These are phyloP conservation scores for Achaetomiella virescens DNA, from an alignment of 495 filamentous ascomycete genomes.

Conservation along the genomic window DNA sequence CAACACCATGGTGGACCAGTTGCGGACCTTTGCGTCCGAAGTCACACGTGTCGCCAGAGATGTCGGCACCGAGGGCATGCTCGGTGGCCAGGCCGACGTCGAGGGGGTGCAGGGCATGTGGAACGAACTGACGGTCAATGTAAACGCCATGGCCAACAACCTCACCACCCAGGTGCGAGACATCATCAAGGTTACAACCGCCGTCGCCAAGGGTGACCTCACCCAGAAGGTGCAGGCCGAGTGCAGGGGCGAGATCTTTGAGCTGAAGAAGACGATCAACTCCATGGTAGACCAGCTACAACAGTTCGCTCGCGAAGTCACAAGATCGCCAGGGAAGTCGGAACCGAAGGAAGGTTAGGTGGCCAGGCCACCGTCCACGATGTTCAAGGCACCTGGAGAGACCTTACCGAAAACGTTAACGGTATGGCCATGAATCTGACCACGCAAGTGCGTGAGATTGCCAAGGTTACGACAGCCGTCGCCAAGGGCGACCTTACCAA, in stretches of 20 bases:
- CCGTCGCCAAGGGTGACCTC: constrained; percentile 91
- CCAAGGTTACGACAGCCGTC: constrained; percentile 94
- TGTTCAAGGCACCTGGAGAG: constrained; percentile 96
- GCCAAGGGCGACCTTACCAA: constrained; percentile 90
- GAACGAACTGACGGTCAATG: constrained; percentile 96
- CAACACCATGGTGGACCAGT: constrained; percentile 98
- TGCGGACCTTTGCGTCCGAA: constrained; percentile 94
- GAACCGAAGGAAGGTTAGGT: constrained; percentile 90
- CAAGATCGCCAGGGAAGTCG: constrained; percentile 97
- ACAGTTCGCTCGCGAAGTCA: constrained; percentile 95
- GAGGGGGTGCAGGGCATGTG: constrained; percentile 78
- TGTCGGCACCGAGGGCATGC: constrained; percentile 93
- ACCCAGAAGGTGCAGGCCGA: constrained; percentile 96
- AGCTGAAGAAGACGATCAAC: constrained; percentile 96
- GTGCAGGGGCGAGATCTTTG: constrained; percentile 92
- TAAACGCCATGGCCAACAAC: constrained; percentile 98
- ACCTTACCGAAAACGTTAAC: constrained; percentile 96
- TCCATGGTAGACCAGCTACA: constrained; percentile 98
- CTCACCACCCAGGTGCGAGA: constrained; percentile 96
- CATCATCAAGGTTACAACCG: constrained; percentile 97
- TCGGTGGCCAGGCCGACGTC: constrained; percentile 95
- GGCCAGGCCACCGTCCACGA: constrained; percentile 96
- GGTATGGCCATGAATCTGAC: constrained; percentile 98
- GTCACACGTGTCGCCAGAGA: constrained; percentile 94
- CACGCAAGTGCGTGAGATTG: constrained; percentile 96